A percentile compares a stretch with the other conserved stretches of the same genome.
Evolutionary conservation across 345 rosid species (phyloP).

Genomic region (Raphanus raphanistrum): DNA sequence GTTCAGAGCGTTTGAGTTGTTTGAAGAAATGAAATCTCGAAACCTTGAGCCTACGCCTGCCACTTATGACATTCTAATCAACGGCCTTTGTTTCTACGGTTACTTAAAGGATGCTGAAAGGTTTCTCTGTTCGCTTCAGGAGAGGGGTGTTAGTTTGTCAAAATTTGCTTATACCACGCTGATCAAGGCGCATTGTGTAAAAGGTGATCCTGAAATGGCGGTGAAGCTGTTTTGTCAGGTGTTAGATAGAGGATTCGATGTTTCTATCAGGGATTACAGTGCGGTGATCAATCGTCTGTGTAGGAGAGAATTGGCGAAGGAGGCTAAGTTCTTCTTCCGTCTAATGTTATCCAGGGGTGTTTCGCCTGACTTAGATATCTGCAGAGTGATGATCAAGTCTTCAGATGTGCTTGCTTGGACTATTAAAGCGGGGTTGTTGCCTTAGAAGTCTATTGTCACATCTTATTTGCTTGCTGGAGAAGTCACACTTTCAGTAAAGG

Average conservation of each 20-base stretch:
- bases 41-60: constrained; percentile 55
- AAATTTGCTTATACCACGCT: constrained; percentile 64
- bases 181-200: constrained; percentile 74
- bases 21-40: constrained; percentile 44
- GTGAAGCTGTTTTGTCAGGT: constrained; percentile 47
- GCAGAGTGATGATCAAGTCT: constrained; percentile 50
- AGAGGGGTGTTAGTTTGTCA: constrained; percentile 34
- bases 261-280: constrained; percentile 64
- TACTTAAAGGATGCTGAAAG: constrained; percentile 50
- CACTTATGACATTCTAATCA: constrained; percentile 61
- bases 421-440: constrained; percentile 51
- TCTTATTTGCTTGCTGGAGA: constrained; percentile 19
- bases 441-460: constrained; percentile 4
- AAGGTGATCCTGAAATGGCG: constrained; percentile 56
- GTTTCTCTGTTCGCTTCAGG: constrained; percentile 51
- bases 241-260: constrained; percentile 58
- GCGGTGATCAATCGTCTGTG: constrained; percentile 74
- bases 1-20: constrained; percentile 46
- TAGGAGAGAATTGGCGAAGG: constrained; percentile 44
- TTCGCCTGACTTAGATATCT: constrained; percentile 62
- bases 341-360: constrained; percentile 58
- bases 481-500: constrained; percentile 10
- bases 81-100: constrained; percentile 56
- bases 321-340: constrained; percentile 52
- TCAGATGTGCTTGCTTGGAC: constrained; percentile 48